Conservation (phyloP, 768 basidiomycete species). For the Saitozyma sp. region DNA sequence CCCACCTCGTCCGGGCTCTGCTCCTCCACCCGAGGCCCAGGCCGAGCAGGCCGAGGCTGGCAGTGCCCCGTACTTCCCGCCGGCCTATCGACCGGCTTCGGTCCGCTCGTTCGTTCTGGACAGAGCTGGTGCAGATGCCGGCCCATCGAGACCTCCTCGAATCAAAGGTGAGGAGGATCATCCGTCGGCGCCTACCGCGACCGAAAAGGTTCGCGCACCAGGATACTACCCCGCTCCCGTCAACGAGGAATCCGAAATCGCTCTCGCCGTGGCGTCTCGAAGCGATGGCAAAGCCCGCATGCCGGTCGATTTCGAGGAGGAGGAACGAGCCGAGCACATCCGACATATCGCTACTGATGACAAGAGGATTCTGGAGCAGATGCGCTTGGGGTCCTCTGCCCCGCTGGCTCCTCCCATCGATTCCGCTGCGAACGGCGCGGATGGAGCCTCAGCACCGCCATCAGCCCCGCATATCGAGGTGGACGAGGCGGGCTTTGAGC, state of each 20-base stretch:
- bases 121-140: no score
- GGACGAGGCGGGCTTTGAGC: conserved; percentile 49
- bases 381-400: conserved; percentile 43
- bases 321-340: conserved; percentile 8
- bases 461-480: conserved; percentile 46
- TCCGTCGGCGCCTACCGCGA: background rate
- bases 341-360: conserved; percentile 51
- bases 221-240: conserved; percentile 51
- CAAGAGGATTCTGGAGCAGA: conserved; percentile 43
- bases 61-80: conserved; percentile 34
- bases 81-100: conserved; percentile 46
- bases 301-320: conserved; percentile 16
- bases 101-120: conserved; percentile 17
- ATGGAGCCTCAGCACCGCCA: conserved; percentile 14
- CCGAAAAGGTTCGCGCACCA: conserved; percentile 38
- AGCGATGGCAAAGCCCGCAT: conserved; percentile 35
- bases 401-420: conserved; percentile 23
- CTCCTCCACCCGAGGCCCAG: background rate
- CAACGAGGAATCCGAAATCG: conserved; percentile 45
- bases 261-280: conserved; percentile 39
- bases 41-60: background rate
- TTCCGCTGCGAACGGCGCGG: background rate
- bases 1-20: no score
- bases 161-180: background rate
- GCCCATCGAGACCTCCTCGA: background rate